A percentile compares a stretch with the other conserved stretches of the same genome.
These are phyloP conservation scores for Ulota crispa DNA, from an alignment of 225 moss, liverwort and hornwort genomes.

Conservation along the genomic window DNA sequence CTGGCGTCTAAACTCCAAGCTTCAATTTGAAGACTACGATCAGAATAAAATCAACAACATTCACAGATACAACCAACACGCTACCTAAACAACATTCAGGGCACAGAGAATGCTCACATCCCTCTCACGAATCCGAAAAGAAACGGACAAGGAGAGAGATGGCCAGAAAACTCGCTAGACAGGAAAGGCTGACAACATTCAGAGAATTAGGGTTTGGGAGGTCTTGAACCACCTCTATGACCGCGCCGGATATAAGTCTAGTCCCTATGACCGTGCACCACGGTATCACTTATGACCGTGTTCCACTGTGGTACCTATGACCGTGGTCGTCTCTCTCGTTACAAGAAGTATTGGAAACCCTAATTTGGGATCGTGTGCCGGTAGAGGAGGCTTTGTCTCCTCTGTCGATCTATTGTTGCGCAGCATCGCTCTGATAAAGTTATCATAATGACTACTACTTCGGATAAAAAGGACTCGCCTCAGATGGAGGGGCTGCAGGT, in stretches of 20 bases:
- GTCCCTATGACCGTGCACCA: neutral
- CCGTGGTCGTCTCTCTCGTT: no score
- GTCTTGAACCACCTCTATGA: neutral
- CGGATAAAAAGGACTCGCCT: neutral
- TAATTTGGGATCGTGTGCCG: neutral
- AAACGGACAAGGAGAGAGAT: neutral
- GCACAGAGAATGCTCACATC: neutral
- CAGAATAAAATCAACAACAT: neutral
- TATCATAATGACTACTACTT: neutral
- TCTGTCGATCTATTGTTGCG: neutral
- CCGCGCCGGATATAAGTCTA: constrained; percentile 10
- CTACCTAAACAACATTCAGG: constrained; percentile 11
- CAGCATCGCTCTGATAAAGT: neutral
- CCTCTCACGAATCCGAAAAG: neutral
- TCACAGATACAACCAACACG: neutral
- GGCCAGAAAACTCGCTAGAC: constrained; percentile 13
- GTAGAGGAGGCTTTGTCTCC: constrained; percentile 17
- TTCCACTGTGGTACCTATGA: no score
- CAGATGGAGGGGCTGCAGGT: constrained; percentile 74
- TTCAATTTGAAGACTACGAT: neutral
- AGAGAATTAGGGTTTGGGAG: constrained; percentile 30
- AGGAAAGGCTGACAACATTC: neutral
- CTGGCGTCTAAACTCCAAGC: neutral
- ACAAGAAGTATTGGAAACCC: no score
- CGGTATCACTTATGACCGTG: neutral